These are phyloP conservation scores for carrot (Daucus carota) DNA, from an alignment of 129 eudicot genomes.

Conservation along the genomic window DH1_v3.0 NC_030381.2:21969501-21970000, in stretches of 20 bases:
- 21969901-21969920: background rate
- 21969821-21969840: background rate
- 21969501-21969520: conserved; percentile 62
- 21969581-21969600: background rate
- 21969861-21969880: background rate
- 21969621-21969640: background rate
- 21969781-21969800: background rate
- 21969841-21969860: background rate
- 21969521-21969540: conserved; percentile 88
- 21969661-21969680: background rate
- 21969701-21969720: background rate
- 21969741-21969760: background rate
- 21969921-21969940: background rate
- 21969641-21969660: background rate
- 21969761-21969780: background rate
- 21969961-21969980: background rate
- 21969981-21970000: background rate
- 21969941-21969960: background rate
- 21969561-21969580: background rate
- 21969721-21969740: background rate
- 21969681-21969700: background rate
- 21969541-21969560: conserved; percentile 95
- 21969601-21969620: background rate
- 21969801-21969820: background rate
- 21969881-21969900: background rate